Percentiles rank a stretch among this genome's conserved stretches.
Conservation (phyloP, 73 alveolate species). For the Effrenium voratum region DNA sequence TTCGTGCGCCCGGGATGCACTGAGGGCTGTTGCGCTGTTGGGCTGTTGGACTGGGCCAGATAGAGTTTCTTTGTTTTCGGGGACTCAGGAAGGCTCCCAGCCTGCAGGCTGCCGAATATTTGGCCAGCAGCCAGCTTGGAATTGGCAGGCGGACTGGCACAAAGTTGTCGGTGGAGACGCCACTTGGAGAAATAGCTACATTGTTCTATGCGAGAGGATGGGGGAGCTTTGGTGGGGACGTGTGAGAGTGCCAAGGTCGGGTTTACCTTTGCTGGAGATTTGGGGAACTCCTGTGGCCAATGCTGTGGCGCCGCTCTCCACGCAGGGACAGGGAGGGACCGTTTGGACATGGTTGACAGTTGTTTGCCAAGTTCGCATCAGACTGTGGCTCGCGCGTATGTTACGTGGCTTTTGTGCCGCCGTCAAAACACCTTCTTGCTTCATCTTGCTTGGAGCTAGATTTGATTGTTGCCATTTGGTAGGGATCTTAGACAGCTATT, state of each 20-base stretch:
- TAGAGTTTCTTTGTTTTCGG: background rate
- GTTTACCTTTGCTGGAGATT: slow-evolving; percentile 16
- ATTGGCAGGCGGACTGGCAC: slow-evolving; percentile 68
- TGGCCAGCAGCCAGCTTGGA: slow-evolving; percentile 89
- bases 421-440: no score
- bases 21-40: background rate
- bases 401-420: no score
- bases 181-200: background rate
- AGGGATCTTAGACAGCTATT: no score
- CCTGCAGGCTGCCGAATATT: slow-evolving; percentile 57
- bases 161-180: slow-evolving; percentile 47
- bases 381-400: no score
- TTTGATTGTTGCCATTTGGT: no score
- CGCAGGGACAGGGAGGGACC: no score
- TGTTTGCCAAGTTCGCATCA: no score
- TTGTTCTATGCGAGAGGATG: background rate
- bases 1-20: slow-evolving; percentile 1
- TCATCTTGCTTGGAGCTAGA: no score
- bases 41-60: background rate
- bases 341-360: no score
- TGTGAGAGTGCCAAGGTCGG: background rate
- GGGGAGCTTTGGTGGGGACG: background rate
- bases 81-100: slow-evolving; percentile 53
- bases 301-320: slow-evolving; percentile 46
- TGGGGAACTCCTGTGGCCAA: slow-evolving; percentile 78